Base-by-base conservation (phyloP, 352 stramenopile genomes). In the Elongisporangium prolatum region DNA sequence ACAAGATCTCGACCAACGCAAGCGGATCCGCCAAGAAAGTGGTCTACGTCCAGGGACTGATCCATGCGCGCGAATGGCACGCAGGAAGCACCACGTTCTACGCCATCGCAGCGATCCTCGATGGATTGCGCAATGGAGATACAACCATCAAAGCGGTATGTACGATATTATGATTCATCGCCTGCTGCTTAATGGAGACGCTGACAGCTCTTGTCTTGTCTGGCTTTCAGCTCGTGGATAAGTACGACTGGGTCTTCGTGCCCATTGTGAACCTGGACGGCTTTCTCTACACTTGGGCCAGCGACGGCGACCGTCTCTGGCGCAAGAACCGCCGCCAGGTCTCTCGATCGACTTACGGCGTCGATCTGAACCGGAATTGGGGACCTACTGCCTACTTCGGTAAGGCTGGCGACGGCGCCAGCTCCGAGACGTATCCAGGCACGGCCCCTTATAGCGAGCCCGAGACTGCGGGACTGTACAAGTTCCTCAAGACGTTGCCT, bases 51-150 rank as follows among this genome's bases (percentile, higher is more conserved):
- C 63, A 69, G 38, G 63, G 59, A 0, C 16, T 69, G 3, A 63
- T 59, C 37, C 63, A 69, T 40, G 73, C 75, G 2, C 73, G 75
- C 10, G 75, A 85, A 53, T 85, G 75, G 75, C 75, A 85, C 16
- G 66, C 72, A 8, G 75, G 75, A 9, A 64, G 65, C 55, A 67
- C 75, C 13, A 80, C 72, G 47, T 68, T 80, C 40, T 85, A 72
- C 56, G 69, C 75, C 5, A 70, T 74, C 48, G 72, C 71, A n/a
- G 58, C 69, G 1, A 56, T 69, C 21, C 50, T 69, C 4, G 63
- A 69, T 13, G 63, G 59, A 6, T 58, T 69, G 10, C 62, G 59
- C 47, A 48, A 28, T n/a, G 18, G 25, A 21, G 52, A 68, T n/a
- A 17, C 56, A 13, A 47, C 25, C 14, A 57, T 64, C 52, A 55